Evolutionary conservation across 2,329 filamentous ascomycete species (phyloP), one percentile per base, ranked within the genome.

Genomic region (Penicillium sp.): DNA sequence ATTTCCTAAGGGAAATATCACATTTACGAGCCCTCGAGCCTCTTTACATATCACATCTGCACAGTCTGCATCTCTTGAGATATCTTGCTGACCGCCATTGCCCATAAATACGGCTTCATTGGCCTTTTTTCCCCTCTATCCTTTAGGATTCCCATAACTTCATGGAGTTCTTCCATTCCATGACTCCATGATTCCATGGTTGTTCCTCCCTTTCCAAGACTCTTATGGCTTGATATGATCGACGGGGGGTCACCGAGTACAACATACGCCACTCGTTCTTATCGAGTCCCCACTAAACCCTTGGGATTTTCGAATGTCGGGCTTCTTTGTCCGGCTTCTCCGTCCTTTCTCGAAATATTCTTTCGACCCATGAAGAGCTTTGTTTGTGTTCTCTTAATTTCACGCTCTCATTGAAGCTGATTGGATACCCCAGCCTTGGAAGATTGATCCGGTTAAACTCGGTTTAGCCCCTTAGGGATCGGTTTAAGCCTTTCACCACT

Each of bases 81-180:
- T 16, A 34, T 34, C 32, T 20, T 26, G n/a, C 46, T 55, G 50
- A 55, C 53, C 53, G 42, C 53, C 38, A 49, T 49, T 29, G 9
- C n/a, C 39, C 4, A 7, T 48, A 48, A 48, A 48, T 48, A 10
- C 32, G 5, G 5, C 32, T 37, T 48, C 42, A 34, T 34, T 5
- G 13, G 32, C 5, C 14, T 42, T 42, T n/a, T 4, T 26, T n/a
- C n/a, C 14, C 9, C 1, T 14, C 7, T 24, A 3, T 4, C 14
- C 6, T 14, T 16, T 14, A 10, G 22, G 8, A 42, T 24, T 42
- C 4, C 14, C 20, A 9, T 24, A 42, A n/a, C 22, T n/a, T 16
- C 13, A 16, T 40, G 20, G 39, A 22, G 14, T 10, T 10, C 39
- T 42, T n/a, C 14, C 8, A 26, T 26, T 43, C 7, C 11, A 22